Evolutionary conservation across 2,329 filamentous ascomycete genomes (phyloP).

Genomic region (Coniella vitis): DNA sequence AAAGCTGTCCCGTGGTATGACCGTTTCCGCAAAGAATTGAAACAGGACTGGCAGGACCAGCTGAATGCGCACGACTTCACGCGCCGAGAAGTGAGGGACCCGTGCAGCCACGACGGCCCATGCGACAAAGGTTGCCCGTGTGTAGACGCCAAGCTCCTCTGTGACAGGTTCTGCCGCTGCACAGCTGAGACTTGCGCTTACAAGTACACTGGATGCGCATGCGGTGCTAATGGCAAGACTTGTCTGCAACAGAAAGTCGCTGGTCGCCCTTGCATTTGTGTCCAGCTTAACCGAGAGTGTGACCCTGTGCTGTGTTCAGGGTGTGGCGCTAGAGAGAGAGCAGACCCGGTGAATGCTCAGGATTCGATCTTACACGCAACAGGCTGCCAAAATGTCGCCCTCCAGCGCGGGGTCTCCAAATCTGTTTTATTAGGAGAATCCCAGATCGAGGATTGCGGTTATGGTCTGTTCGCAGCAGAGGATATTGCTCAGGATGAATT

Average conservation of each 20-base stretch:
- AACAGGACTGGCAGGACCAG: constrained; percentile 49
- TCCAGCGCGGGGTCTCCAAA: constrained; percentile 63
- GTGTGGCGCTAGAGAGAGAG: constrained; percentile 63
- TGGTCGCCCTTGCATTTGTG: constrained; percentile 59
- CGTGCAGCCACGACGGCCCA: constrained; percentile 63
- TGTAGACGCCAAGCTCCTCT: constrained; percentile 53
- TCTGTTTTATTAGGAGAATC: constrained; percentile 64
- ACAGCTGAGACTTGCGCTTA: constrained; percentile 51
- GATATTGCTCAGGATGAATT: constrained; percentile 63
- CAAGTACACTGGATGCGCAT: constrained; percentile 62
- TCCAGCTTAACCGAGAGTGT: constrained; percentile 69
- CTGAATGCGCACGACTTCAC: constrained; percentile 50
- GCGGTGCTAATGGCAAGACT: constrained; percentile 52
- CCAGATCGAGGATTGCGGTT: constrained; percentile 60
- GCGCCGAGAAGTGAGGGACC: constrained; percentile 50
- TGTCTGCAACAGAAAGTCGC: constrained; percentile 52
- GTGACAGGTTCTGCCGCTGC: constrained; percentile 66
- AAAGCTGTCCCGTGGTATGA: constrained; percentile 50
- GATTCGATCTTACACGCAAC: constrained; percentile 47
- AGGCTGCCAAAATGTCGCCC: constrained; percentile 64
- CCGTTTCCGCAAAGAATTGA: constrained; percentile 45
- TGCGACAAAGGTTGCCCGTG: constrained; percentile 60
- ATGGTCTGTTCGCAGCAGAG: constrained; percentile 68
- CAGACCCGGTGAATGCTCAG: constrained; percentile 61
- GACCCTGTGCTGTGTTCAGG: constrained; percentile 67